phyloP scores from a whole-genome alignment of 305 asterid genomes.

The Withania somnifera region DNA sequence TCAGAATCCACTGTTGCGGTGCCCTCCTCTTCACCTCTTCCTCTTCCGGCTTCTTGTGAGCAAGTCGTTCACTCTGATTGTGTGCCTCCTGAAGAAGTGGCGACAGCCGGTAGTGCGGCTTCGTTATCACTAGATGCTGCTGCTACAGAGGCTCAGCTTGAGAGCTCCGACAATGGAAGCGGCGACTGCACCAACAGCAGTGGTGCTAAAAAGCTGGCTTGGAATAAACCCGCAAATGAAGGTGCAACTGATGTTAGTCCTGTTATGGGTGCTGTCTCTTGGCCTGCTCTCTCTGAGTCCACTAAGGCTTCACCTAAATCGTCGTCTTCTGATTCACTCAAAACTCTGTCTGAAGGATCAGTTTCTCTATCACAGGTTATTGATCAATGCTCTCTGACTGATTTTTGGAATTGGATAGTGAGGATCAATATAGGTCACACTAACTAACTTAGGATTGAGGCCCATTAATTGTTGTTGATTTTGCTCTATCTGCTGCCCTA shows the following conservation, averaged over 20 bases:
- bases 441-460: too few relatives aligned
- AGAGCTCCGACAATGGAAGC: not conserved
- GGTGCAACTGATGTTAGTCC: constrained; percentile 9
- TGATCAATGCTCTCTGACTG: not conserved
- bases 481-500: not conserved
- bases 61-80: too few relatives aligned
- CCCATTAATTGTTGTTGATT: not conserved
- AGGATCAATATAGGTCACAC: too few relatives aligned
- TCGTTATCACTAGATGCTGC: not conserved
- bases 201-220: constrained; percentile 46
- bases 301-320: constrained; percentile 56
- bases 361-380: not conserved
- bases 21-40: constrained; percentile 6
- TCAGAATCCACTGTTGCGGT: constrained; percentile 1
- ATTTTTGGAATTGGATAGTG: not conserved
- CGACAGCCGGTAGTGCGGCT: not conserved
- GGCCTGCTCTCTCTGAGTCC: constrained; percentile 75
- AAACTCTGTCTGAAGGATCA: not conserved
- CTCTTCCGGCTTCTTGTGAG: constrained; percentile 12
- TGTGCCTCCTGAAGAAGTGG: too few relatives aligned
- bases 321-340: constrained; percentile 28
- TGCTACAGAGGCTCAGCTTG: constrained; percentile 9
- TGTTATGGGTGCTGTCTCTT: constrained; percentile 54
- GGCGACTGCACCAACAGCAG: not conserved
- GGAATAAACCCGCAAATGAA: constrained; percentile 52